These are phyloP conservation scores for Sporobolomyces roseus DNA, from an alignment of 768 basidiomycete species.

Conservation along the genomic window DNA sequence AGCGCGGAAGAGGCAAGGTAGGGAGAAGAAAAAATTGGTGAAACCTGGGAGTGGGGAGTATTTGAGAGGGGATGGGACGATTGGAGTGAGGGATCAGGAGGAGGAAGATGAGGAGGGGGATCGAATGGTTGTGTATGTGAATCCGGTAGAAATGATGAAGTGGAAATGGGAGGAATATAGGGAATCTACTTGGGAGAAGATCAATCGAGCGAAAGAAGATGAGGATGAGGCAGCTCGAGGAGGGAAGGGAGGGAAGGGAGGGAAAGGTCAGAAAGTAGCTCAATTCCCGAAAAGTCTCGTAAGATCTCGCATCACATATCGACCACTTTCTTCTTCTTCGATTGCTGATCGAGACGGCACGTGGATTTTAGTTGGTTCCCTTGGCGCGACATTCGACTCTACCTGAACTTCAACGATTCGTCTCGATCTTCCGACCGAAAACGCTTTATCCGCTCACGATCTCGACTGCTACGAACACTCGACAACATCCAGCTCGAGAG, in stretches of 20 bases:
- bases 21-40: constrained; percentile 25
- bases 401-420: constrained; percentile 76
- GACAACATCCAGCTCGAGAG: constrained; percentile 60
- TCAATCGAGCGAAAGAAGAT: constrained; percentile 49
- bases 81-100: background rate
- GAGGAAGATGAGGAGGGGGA: constrained; percentile 50
- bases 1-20: no score
- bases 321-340: constrained; percentile 67
- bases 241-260: background rate
- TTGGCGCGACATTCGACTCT: constrained; percentile 81
- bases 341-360: background rate
- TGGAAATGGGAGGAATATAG: constrained; percentile 58
- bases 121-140: constrained; percentile 67
- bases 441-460: constrained; percentile 76
- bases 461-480: constrained; percentile 49
- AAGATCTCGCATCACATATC: background rate
- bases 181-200: constrained; percentile 52
- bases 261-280: background rate
- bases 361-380: constrained; percentile 63
- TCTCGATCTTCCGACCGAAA: constrained; percentile 72
- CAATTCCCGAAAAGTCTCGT: constrained; percentile 63
- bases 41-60: constrained; percentile 13
- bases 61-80: background rate
- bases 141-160: constrained; percentile 70
- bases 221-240: constrained; percentile 41